These are phyloP conservation scores for Gardenia jasminoides DNA, from an alignment of 257 asterid species.

Conservation along the genomic window DNA sequence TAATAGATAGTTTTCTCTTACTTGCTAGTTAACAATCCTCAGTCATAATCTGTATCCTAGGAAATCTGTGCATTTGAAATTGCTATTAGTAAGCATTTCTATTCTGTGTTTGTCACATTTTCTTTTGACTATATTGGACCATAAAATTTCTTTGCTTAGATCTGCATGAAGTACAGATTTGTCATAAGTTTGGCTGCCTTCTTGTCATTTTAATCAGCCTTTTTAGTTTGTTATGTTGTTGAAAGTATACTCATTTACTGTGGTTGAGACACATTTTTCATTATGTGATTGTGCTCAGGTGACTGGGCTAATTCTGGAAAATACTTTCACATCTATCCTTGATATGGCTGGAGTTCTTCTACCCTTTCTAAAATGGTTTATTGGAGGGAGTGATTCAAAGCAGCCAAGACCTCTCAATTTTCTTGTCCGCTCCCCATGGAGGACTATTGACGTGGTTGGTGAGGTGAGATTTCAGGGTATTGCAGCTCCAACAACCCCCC, in stretches of 20 bases:
- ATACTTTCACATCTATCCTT: constrained; percentile 93
- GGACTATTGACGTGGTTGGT: constrained; percentile 72
- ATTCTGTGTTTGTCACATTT: background rate
- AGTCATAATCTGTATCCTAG: background rate
- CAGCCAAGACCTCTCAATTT: constrained; percentile 71
- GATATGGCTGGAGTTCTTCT: constrained; percentile 97
- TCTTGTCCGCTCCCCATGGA: constrained; percentile 97
- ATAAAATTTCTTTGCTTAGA: background rate
- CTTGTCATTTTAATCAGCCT: constrained; percentile 1
- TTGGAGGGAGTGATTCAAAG: constrained; percentile 80
- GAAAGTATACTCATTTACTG: background rate
- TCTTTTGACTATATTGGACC: background rate
- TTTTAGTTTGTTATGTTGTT: background rate
- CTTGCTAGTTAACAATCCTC: background rate
- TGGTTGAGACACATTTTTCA: constrained; percentile 13
- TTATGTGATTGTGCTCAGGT: constrained; percentile 44
- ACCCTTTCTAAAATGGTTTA: constrained; percentile 87
- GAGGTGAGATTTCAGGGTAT: constrained; percentile 57
- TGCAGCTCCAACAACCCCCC: background rate
- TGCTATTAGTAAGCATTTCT: background rate
- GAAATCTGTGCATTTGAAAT: background rate
- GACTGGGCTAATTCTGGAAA: constrained; percentile 77
- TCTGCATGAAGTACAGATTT: background rate
- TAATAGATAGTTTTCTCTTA: background rate
- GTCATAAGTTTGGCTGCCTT: background rate